These are phyloP conservation scores for Castanea crenata DNA, from an alignment of 306 rosid species.

Conservation along the genomic window DNA sequence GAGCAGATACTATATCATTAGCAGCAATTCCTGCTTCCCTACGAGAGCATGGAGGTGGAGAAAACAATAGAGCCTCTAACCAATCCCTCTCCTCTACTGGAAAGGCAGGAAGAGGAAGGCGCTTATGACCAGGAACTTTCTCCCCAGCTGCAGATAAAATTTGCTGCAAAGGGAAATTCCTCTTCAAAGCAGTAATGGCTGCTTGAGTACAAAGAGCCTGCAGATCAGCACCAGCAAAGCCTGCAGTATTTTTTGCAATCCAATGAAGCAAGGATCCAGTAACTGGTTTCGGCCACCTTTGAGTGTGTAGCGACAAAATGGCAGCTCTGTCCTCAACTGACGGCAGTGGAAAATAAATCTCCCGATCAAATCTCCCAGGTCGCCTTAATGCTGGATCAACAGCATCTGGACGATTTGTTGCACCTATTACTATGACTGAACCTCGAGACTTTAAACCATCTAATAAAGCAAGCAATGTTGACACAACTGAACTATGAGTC, in stretches of 20 bases:
- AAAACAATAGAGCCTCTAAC: conserved; percentile 74
- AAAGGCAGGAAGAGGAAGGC: conserved; percentile 73
- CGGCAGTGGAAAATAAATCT: conserved; percentile 94
- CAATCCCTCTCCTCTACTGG: conserved; percentile 96
- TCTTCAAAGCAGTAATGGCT: conserved; percentile 81
- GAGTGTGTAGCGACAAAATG: conserved; percentile 95
- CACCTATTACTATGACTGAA: conserved; percentile 95
- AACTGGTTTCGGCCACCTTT: conserved; percentile 86
- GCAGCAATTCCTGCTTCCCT: conserved; percentile 98
- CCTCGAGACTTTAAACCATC: conserved; percentile 98
- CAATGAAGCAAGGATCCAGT: conserved; percentile 76
- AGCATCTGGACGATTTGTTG: conserved; percentile 97
- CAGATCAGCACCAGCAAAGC: conserved; percentile 98
- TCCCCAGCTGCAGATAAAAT: conserved; percentile 67
- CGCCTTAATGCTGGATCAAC: conserved; percentile 94
- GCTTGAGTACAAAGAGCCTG: conserved; percentile 99
- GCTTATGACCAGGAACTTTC: conserved; percentile 44
- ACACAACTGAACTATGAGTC: conserved; percentile 97
- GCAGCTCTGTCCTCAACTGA: conserved; percentile 88
- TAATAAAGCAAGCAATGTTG: conserved; percentile 93
- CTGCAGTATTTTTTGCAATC: conserved; percentile 81
- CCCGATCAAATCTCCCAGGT: conserved; percentile 97
- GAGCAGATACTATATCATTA: conserved; percentile 69
- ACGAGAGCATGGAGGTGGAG: conserved; percentile 88
- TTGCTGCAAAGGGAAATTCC: conserved; percentile 90